Percentiles rank a stretch among this genome's conserved stretches.
These are phyloP conservation scores for Geosmithia flava DNA, from an alignment of 2,329 filamentous ascomycete species.

Conservation along the genomic window DNA sequence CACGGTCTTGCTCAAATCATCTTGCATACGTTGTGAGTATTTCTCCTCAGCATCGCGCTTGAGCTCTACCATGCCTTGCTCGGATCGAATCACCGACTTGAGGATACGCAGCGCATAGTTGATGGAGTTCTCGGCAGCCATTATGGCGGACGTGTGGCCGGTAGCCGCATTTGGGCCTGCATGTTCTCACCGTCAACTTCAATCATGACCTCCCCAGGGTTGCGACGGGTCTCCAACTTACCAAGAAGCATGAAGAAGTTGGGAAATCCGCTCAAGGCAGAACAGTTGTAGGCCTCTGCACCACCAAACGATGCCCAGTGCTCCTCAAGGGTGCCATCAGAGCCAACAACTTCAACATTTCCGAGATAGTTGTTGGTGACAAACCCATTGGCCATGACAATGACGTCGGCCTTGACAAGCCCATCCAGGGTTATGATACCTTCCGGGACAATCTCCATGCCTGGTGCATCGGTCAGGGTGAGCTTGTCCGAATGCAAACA, in stretches of 20 bases:
- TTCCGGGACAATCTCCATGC: slow-evolving; percentile 31
- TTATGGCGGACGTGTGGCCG: slow-evolving; percentile 47
- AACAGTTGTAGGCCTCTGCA: slow-evolving; percentile 46
- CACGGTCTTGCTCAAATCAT: slow-evolving; percentile 17
- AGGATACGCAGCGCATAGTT: slow-evolving; percentile 48
- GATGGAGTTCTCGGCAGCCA: slow-evolving; percentile 48
- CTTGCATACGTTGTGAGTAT: slow-evolving; percentile 19
- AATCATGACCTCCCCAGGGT: too few species aligned
- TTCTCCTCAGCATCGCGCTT: slow-evolving; percentile 18
- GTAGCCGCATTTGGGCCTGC: slow-evolving; percentile 47
- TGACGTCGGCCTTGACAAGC: slow-evolving; percentile 40
- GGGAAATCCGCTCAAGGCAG: slow-evolving; percentile 46
- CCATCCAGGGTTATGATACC: slow-evolving; percentile 22
- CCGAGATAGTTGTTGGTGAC: slow-evolving; percentile 40
- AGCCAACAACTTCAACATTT: slow-evolving; percentile 38
- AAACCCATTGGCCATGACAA: slow-evolving; percentile 51
- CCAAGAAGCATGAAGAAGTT: slow-evolving; percentile 44
- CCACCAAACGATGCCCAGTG: slow-evolving; percentile 49
- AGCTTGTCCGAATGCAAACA: slow-evolving; percentile 36
- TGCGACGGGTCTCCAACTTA: too few species aligned
- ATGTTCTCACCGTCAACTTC: too few species aligned
- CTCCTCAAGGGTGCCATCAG: slow-evolving; percentile 35
- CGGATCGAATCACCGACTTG: slow-evolving; percentile 26
- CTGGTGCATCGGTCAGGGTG: slow-evolving; percentile 30
- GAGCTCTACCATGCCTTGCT: slow-evolving; percentile 17